A percentile compares a stretch with the other conserved stretches of the same genome.
These are phyloP conservation scores for Saccharomyces hybrid DNA, from an alignment of 1,139 yeast species.

Conservation along the genomic window DNA sequence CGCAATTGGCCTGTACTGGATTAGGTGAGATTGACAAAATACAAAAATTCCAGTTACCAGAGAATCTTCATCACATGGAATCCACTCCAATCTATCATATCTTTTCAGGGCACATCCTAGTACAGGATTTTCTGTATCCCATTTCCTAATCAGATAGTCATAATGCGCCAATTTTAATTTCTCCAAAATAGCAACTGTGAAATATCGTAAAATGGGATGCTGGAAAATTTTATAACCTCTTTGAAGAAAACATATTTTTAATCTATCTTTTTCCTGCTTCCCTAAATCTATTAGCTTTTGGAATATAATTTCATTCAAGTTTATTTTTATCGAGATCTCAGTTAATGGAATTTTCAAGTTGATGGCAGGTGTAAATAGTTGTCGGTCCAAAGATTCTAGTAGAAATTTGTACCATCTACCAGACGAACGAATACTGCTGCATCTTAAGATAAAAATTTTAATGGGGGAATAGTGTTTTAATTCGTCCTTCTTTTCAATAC, in stretches of 20 bases:
- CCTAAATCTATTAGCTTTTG: constrained; percentile 5
- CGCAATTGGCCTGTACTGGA: constrained; percentile 38
- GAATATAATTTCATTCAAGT: constrained; percentile 32
- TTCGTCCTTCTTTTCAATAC: constrained; percentile 4
- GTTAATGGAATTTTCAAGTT: constrained; percentile 47
- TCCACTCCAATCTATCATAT: constrained; percentile 76
- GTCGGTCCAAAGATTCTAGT: constrained; percentile 36
- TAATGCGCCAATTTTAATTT: constrained; percentile 20
- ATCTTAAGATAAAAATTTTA: constrained; percentile 46
- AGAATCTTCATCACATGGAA: constrained; percentile 37
- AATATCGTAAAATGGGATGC: constrained; percentile 15
- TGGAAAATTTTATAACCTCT: constrained; percentile 15
- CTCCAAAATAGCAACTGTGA: constrained; percentile 13
- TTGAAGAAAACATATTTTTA: constrained; percentile 7
- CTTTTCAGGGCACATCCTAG: constrained; percentile 55
- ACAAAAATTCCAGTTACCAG: constrained; percentile 7
- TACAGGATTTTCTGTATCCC: constrained; percentile 23
- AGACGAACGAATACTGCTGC: constrained; percentile 46
- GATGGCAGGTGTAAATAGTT: constrained; percentile 22
- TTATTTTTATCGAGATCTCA: constrained; percentile 39
- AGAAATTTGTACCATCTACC: constrained; percentile 58
- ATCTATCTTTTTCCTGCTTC: constrained; percentile 21
- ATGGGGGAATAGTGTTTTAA: constrained; percentile 3
- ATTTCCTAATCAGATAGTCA: constrained; percentile 11
- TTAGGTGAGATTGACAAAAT: constrained; percentile 10